Percentiles rank a stretch among this genome's conserved stretches.
Conservation (phyloP, 1,284 basidiomycete species). For the Coniferiporia sulphurascens region DNA sequence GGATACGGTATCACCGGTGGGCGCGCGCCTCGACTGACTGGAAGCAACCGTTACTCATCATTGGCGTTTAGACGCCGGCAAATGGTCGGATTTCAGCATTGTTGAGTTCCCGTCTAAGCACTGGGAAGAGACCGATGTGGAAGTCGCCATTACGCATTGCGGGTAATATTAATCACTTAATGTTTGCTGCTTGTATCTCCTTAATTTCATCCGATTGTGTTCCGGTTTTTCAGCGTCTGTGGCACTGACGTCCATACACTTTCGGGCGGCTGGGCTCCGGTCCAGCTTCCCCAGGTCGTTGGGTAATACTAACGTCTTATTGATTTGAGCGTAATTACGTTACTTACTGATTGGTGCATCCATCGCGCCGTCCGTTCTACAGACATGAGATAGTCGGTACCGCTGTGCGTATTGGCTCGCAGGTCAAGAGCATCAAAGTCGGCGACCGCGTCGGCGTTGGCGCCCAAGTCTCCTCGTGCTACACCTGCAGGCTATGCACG, state of each 20-base stretch:
- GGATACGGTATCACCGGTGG: slow-evolving; percentile 16
- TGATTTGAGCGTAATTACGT: slow-evolving; percentile 26
- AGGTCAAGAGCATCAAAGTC: slow-evolving; percentile 52
- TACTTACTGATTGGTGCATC: too few relatives aligned
- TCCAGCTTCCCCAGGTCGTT: slow-evolving; percentile 15
- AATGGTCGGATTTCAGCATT: slow-evolving; percentile 40
- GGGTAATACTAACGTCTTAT: slow-evolving; percentile 37
- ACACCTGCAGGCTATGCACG: slow-evolving; percentile 50
- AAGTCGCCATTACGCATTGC: slow-evolving; percentile 37
- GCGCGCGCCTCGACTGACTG: neutral
- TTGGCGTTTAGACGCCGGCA: slow-evolving; percentile 19
- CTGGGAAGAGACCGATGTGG: slow-evolving; percentile 33
- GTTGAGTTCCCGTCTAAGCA: slow-evolving; percentile 35
- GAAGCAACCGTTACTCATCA: slow-evolving; percentile 23
- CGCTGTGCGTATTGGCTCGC: slow-evolving; percentile 47
- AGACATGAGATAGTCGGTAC: slow-evolving; percentile 60
- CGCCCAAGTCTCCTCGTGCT: slow-evolving; percentile 51
- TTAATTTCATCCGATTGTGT: neutral
- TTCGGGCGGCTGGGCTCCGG: slow-evolving; percentile 29
- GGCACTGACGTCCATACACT: slow-evolving; percentile 33
- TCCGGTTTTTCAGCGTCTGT: slow-evolving; percentile 18
- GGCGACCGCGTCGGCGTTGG: slow-evolving; percentile 65
- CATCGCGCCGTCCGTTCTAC: neutral
- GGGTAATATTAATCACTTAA: slow-evolving; percentile 28
- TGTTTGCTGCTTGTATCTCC: slow-evolving; percentile 34